A percentile compares a stretch with the other conserved stretches of the same genome.
Evolutionary conservation across 1,284 basidiomycete genomes (phyloP).

Genomic region (Caloboletus inedulis): DNA sequence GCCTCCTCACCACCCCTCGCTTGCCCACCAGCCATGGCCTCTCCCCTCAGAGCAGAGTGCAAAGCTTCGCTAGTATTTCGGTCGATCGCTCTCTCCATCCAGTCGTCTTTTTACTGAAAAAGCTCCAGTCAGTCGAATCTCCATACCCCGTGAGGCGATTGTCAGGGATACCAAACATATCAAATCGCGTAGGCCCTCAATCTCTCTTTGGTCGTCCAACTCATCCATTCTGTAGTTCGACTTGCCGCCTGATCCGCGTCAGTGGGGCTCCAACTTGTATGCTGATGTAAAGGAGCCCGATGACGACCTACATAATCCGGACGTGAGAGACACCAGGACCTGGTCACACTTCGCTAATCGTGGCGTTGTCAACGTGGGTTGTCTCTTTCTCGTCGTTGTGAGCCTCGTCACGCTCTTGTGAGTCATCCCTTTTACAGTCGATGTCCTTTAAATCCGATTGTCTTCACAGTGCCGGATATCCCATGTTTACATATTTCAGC

Average conservation of each 20-base stretch:
- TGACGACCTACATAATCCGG: slow-evolving; percentile 57
- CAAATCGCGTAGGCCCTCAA: slow-evolving; percentile 22
- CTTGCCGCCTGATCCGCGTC: slow-evolving; percentile 49
- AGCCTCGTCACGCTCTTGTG: slow-evolving; percentile 54
- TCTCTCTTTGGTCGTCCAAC: not conserved
- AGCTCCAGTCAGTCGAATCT: slow-evolving; percentile 24
- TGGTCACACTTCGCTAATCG: slow-evolving; percentile 38
- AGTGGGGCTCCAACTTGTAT: slow-evolving; percentile 51
- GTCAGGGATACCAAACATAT: slow-evolving; percentile 16
- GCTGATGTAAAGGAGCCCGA: slow-evolving; percentile 49
- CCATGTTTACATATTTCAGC: slow-evolving; percentile 50
- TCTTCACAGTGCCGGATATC: slow-evolving; percentile 48
- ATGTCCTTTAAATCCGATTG: not conserved
- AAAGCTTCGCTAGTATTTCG: slow-evolving; percentile 30
- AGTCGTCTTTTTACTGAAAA: not conserved
- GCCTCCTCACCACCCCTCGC: slow-evolving; percentile 12
- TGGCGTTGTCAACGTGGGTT: slow-evolving; percentile 64
- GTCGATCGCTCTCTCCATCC: not conserved
- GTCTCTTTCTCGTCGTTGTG: slow-evolving; percentile 50
- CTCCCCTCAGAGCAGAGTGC: slow-evolving; percentile 22
- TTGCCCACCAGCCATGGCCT: slow-evolving; percentile 2
- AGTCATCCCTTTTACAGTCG: slow-evolving; percentile 22
- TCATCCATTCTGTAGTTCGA: slow-evolving; percentile 40
- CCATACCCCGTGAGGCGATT: slow-evolving; percentile 27
- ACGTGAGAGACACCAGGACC: slow-evolving; percentile 27